Percentiles rank a stretch among this genome's conserved stretches.
Conservation (phyloP, 306 rosid genomes). For the Oemleria cerasiformis region DNA sequence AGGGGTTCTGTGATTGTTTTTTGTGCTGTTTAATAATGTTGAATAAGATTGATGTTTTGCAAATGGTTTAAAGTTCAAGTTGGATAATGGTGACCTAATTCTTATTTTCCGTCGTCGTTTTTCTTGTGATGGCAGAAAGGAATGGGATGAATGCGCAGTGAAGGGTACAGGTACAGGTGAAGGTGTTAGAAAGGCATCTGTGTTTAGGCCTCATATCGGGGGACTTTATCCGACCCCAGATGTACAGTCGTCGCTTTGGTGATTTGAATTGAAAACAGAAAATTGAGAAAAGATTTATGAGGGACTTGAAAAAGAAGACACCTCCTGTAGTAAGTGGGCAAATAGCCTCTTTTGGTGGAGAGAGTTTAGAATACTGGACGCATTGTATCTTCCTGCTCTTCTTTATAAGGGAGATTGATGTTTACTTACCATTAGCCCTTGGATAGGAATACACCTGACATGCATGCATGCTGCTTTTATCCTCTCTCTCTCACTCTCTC, state of each 20-base stretch:
- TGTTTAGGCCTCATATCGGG: constrained; percentile 54
- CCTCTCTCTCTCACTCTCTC: background rate
- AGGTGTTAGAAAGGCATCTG: constrained; percentile 46
- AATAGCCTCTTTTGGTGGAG: constrained; percentile 53
- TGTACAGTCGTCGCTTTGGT: constrained; percentile 96
- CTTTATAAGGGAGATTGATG: constrained; percentile 61
- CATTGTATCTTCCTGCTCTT: constrained; percentile 80
- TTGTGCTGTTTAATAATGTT: background rate
- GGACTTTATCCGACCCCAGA: constrained; percentile 58
- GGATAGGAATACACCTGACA: constrained; percentile 54
- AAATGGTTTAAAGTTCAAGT: background rate
- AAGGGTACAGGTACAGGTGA: constrained; percentile 55
- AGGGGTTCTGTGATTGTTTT: background rate
- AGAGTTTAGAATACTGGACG: constrained; percentile 60
- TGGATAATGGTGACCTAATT: constrained; percentile 8
- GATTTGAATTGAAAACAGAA: constrained; percentile 61
- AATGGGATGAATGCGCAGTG: constrained; percentile 64
- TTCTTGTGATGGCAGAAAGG: constrained; percentile 54
- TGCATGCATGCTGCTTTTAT: constrained; percentile 36
- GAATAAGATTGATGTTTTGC: background rate
- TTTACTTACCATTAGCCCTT: constrained; percentile 49
- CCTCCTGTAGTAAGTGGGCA: constrained; percentile 48
- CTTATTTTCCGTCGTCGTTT: constrained; percentile 3
- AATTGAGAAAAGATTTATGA: constrained; percentile 32
- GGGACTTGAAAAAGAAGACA: constrained; percentile 29